Percentiles rank a stretch among this genome's conserved stretches.
phyloP scores from a whole-genome alignment of 805 yeast genomes.

The Candida michaelii region DNA sequence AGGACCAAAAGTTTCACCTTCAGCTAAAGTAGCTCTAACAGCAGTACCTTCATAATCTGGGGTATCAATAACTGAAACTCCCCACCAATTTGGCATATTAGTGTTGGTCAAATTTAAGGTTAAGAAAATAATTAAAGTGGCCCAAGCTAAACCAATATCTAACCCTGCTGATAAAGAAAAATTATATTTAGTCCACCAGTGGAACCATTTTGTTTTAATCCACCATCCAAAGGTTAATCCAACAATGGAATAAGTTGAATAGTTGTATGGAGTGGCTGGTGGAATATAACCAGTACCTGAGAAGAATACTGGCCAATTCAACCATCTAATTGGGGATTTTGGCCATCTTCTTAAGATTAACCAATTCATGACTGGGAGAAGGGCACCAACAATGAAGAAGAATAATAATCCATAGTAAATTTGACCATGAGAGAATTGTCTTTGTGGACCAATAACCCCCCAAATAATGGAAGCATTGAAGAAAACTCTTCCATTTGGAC shows the following conservation, averaged over 20 bases:
- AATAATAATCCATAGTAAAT: slow-evolving; percentile 30
- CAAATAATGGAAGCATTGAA: slow-evolving; percentile 45
- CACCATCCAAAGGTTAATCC: slow-evolving; percentile 36
- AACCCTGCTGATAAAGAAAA: slow-evolving; percentile 46
- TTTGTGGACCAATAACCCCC: slow-evolving; percentile 36
- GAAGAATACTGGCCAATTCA: slow-evolving; percentile 33
- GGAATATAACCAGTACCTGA: slow-evolving; percentile 61
- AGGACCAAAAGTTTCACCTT: slow-evolving; percentile 51
- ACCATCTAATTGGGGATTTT: slow-evolving; percentile 18
- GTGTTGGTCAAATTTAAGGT: slow-evolving; percentile 20
- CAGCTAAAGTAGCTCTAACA: slow-evolving; percentile 27
- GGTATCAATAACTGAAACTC: slow-evolving; percentile 45
- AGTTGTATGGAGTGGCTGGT: slow-evolving; percentile 72
- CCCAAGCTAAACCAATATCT: slow-evolving; percentile 45
- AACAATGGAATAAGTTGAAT: slow-evolving; percentile 49
- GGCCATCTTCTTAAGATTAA: slow-evolving; percentile 43
- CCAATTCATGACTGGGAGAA: slow-evolving; percentile 39
- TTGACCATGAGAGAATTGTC: slow-evolving; percentile 17
- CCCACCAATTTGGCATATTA: slow-evolving; percentile 61
- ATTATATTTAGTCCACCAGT: slow-evolving; percentile 41
- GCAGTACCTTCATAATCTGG: slow-evolving; percentile 33
- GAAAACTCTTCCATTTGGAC: slow-evolving; percentile 43
- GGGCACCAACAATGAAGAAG: slow-evolving; percentile 40
- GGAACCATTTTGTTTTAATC: slow-evolving; percentile 40
- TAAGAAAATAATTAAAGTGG: slow-evolving; percentile 39